A percentile compares a stretch with the other conserved stretches of the same genome.
Conservation (phyloP, 148 eudicot species). For the Vaccinium corymbosum region DNA sequence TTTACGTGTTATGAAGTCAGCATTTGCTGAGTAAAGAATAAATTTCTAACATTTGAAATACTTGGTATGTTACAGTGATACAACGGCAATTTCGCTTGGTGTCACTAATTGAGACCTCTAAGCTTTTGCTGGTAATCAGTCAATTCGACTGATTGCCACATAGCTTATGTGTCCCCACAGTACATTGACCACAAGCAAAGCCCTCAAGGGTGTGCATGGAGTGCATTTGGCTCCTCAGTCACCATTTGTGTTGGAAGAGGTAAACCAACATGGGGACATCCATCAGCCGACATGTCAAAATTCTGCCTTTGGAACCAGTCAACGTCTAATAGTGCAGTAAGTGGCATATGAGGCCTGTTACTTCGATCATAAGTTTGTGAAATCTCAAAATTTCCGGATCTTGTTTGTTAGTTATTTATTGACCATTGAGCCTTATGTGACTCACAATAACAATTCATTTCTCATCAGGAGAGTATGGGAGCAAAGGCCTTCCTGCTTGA, state of each 20-base stretch:
- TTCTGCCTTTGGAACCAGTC: slow-evolving; percentile 27
- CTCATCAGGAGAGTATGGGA: slow-evolving; percentile 63
- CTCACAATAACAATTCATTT: background rate
- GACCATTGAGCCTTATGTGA: background rate
- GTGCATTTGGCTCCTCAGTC: slow-evolving; percentile 73
- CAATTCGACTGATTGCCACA: slow-evolving; percentile 41
- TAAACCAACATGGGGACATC: slow-evolving; percentile 46
- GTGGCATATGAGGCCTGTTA: slow-evolving; percentile 19
- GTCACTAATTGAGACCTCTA: slow-evolving; percentile 27
- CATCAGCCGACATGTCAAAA: slow-evolving; percentile 29
- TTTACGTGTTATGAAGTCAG: background rate
- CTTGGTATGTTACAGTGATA: slow-evolving; percentile 11
- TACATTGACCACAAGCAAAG: slow-evolving; percentile 41
- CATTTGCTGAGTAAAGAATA: background rate
- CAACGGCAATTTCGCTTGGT: slow-evolving; percentile 10
- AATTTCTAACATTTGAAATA: background rate
- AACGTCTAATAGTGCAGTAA: slow-evolving; percentile 53
- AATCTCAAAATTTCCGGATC: background rate
- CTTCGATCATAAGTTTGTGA: background rate
- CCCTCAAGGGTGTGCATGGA: slow-evolving; percentile 77
- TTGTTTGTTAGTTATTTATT: background rate
- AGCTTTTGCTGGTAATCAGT: slow-evolving; percentile 59
- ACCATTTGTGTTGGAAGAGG: slow-evolving; percentile 71
- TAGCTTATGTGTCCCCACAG: slow-evolving; percentile 58
- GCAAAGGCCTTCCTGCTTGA: slow-evolving; percentile 72